Evolutionary conservation across 1,284 basidiomycete species (phyloP).

Genomic region (Marasmius fiardii): DNA sequence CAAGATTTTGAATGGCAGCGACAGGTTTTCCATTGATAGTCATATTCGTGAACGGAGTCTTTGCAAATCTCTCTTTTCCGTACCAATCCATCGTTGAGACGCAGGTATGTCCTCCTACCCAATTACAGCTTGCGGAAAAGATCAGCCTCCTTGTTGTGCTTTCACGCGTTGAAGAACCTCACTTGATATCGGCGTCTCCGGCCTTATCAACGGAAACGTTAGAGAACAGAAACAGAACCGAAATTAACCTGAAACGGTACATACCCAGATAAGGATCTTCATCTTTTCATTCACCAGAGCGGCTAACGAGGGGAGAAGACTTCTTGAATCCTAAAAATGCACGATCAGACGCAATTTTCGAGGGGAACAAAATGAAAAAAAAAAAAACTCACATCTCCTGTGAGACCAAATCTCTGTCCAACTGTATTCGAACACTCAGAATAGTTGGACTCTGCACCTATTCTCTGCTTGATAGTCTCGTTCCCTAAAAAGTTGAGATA

Average conservation of each 20-base stretch:
- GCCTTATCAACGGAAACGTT: constrained; percentile 37
- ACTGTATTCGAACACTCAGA: constrained; percentile 43
- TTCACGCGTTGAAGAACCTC: constrained; percentile 13
- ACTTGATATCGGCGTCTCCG: constrained; percentile 67
- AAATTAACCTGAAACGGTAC: constrained; percentile 14
- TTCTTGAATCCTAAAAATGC: constrained; percentile 49
- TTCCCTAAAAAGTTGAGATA: constrained; percentile 45
- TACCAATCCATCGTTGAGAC: constrained; percentile 63
- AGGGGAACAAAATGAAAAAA: not conserved
- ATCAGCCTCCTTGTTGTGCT: not conserved
- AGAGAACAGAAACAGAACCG: too few species aligned
- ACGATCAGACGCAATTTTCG: not conserved
- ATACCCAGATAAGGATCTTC: constrained; percentile 59
- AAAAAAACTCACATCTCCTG: constrained; percentile 35
- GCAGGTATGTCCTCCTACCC: constrained; percentile 54
- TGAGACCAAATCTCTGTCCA: constrained; percentile 33
- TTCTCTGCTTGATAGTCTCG: constrained; percentile 32
- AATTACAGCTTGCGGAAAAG: constrained; percentile 49
- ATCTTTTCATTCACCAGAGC: constrained; percentile 49
- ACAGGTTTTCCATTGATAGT: constrained; percentile 48
- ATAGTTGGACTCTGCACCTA: constrained; percentile 52
- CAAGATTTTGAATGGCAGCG: constrained; percentile 60
- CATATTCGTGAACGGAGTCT: constrained; percentile 54
- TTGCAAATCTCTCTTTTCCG: constrained; percentile 44
- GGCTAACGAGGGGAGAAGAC: constrained; percentile 49